These are phyloP conservation scores for Paramyrothecium sp. DNA, from an alignment of 2,329 filamentous ascomycete species.

Conservation along the genomic window DNA sequence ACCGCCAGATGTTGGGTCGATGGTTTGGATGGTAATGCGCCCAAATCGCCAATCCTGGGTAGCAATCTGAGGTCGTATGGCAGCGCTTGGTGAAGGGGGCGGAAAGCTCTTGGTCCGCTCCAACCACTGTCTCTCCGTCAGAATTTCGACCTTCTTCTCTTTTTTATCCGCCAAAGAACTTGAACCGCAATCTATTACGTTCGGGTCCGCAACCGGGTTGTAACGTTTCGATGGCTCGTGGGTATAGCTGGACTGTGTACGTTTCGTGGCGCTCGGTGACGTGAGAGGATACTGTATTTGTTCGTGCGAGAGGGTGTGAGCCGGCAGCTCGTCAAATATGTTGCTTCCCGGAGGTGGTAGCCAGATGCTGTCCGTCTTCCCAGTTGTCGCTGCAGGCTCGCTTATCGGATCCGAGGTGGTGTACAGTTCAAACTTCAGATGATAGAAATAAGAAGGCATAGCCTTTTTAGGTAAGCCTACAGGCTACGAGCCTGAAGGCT, in stretches of 20 bases:
- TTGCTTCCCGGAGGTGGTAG: slow-evolving; percentile 44
- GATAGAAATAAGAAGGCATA: slow-evolving; percentile 65
- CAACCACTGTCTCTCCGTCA: slow-evolving; percentile 39
- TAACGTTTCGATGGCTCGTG: neutral
- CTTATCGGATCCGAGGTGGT: slow-evolving; percentile 36
- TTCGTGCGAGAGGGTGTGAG: slow-evolving; percentile 37
- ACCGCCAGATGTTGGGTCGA: slow-evolving; percentile 58
- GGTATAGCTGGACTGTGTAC: neutral
- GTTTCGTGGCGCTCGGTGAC: neutral
- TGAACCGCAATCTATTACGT: slow-evolving; percentile 51
- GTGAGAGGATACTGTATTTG: slow-evolving; percentile 3
- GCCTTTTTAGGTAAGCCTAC: slow-evolving; percentile 17
- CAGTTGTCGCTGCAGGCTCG: slow-evolving; percentile 6
- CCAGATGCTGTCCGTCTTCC: slow-evolving; percentile 39
- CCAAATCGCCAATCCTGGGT: slow-evolving; percentile 78
- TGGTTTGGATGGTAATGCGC: slow-evolving; percentile 73
- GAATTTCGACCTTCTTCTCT: slow-evolving; percentile 33
- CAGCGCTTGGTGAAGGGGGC: slow-evolving; percentile 39
- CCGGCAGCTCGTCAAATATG: slow-evolving; percentile 57
- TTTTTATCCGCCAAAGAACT: slow-evolving; percentile 28
- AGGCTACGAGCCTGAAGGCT: neutral
- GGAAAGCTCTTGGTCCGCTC: slow-evolving; percentile 39
- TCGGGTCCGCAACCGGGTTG: slow-evolving; percentile 14
- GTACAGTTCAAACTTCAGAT: slow-evolving; percentile 67
- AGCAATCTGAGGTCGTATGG: slow-evolving; percentile 47